phyloP scores from a whole-genome alignment of 1,284 basidiomycete species.

The Earliella scabrosa region DNA sequence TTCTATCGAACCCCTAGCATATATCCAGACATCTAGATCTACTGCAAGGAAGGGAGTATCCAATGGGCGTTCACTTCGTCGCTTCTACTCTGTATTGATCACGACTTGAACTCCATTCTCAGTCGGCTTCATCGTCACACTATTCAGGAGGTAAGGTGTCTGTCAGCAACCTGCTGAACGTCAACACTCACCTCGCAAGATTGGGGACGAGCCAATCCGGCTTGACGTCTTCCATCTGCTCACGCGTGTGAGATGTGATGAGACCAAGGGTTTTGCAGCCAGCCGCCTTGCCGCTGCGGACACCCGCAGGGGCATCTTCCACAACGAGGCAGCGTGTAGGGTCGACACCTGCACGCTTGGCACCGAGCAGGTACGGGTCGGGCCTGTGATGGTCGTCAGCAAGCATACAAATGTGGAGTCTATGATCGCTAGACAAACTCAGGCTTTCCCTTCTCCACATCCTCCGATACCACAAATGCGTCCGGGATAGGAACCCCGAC shows the following conservation, averaged over 20 bases:
- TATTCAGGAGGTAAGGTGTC: constrained; percentile 22
- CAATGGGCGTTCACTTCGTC: too few relatives aligned
- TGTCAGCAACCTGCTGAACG: neutral
- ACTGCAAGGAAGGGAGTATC: too few relatives aligned
- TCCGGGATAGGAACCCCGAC: constrained; percentile 62
- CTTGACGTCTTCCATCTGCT: constrained; percentile 59
- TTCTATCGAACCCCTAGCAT: too few relatives aligned
- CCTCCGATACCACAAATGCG: constrained; percentile 78
- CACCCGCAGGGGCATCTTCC: constrained; percentile 86
- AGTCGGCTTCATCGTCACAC: constrained; percentile 49
- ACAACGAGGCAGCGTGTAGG: constrained; percentile 78
- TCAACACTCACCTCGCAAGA: constrained; percentile 63
- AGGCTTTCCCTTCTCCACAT: constrained; percentile 83
- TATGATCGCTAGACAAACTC: constrained; percentile 51
- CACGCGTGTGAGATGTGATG: constrained; percentile 75
- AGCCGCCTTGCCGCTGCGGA: constrained; percentile 75
- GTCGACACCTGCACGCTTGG: constrained; percentile 61
- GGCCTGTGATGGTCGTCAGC: constrained; percentile 57
- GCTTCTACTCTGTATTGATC: constrained; percentile 39
- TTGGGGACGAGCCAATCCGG: constrained; percentile 69
- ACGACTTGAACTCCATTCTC: constrained; percentile 50
- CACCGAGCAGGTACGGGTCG: constrained; percentile 84
- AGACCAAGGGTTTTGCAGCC: constrained; percentile 82
- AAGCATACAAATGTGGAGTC: constrained; percentile 14
- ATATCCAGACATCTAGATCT: too few relatives aligned